Evolutionary conservation across 176 grass and related monocot species (phyloP).

Genomic region (Dactylis glomerata): DNA sequence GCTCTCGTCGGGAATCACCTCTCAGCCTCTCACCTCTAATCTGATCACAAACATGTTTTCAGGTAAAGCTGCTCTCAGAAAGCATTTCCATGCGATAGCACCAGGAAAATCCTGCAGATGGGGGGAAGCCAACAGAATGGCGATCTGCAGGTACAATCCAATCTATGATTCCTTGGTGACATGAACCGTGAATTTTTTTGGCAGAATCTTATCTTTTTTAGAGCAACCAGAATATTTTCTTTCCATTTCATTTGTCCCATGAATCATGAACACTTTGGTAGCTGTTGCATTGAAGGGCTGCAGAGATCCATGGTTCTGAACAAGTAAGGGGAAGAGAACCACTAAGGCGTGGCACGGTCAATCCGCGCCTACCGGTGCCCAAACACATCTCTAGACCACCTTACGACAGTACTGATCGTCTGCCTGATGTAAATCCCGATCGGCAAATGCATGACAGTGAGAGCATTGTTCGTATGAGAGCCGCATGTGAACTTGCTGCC

Average conservation of each 20-base stretch:
- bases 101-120: not conserved
- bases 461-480: constrained; percentile 58
- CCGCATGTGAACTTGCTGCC: constrained; percentile 67
- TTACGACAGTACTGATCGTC: constrained; percentile 35
- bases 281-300: constrained; percentile 39
- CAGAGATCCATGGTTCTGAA: constrained; percentile 27
- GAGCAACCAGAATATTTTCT: not conserved
- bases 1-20: not conserved
- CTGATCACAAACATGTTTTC: not conserved
- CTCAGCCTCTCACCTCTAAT: not conserved
- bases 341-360: constrained; percentile 58
- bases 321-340: constrained; percentile 40
- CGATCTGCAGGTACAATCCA: constrained; percentile 1
- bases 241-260: not conserved
- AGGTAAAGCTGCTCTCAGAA: constrained; percentile 10
- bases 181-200: not conserved
- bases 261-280: not conserved
- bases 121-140: not conserved
- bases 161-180: constrained; percentile 3
- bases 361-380: constrained; percentile 53
- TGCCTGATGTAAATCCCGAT: constrained; percentile 60
- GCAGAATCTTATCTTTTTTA: not conserved
- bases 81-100: not conserved
- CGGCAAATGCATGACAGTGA: constrained; percentile 65
- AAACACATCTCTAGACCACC: constrained; percentile 61